Base-by-base conservation (phyloP, 805 yeast species). In the Barnettozyma sucrosica region DNA sequence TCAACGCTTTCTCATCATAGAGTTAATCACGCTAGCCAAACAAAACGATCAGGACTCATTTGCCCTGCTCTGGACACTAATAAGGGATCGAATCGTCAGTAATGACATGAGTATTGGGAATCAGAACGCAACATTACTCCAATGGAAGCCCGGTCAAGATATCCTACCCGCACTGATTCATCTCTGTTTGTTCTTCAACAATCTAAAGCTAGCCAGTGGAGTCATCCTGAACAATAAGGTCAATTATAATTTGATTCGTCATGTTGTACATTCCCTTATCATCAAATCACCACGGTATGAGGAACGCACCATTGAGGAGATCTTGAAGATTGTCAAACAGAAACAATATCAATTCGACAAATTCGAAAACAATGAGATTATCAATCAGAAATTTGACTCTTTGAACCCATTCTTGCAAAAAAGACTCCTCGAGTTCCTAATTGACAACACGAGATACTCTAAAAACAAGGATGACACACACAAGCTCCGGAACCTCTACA, bases 201-300 rank as follows among this genome's bases (percentile, higher is more conserved):
- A 39, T 16, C 18, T 24, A 23, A 9, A 5, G 5, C 33, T 49
- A 13, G 36, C 41, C 5, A 34, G 37, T 8, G 30, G 36, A 9
- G 7, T 49, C 10, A 21, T 38, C 3, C 13, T 39, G 13, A 34
- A 30, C 3, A 43, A 48, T 24, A 11, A 37, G 10, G 19, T 11
- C 16, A 24, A 20, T n/a, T n/a, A 28, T 13, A 16, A 9, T 13
- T 13, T 46, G 1, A 47, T 46, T 11, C 20, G 42, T 2, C 18
- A 28, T 4, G 51, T 54, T 4, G 7, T 54, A 6, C 28, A 51
- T 3, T 16, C 53, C 2, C 43, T 58, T 6, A 21, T 57, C 18
- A 21, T 51, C 11, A 58, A 58, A 25, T 43, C 48, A 32, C 63
- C 63, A 5, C 45, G 32, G 6, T 23, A 46, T 30, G 61, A 58